Evolutionary conservation across 2,329 filamentous ascomycete species (phyloP), one percentile per base, ranked within the genome.

Genomic region (Metarhizium sp.): DNA sequence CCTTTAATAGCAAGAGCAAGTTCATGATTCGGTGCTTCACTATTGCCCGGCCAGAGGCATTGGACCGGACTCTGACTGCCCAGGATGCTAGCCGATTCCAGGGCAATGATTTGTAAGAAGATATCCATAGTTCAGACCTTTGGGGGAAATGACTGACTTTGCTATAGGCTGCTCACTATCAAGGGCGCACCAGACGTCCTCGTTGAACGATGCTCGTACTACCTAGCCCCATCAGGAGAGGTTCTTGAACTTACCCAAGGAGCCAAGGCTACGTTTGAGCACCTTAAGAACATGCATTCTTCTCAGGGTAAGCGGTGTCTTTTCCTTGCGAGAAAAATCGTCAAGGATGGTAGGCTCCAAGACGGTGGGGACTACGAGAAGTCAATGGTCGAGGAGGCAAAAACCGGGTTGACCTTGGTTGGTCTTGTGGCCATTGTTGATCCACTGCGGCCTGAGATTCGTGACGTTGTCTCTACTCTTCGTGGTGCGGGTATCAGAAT

Each of bases 1-100:
- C 85, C 0, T 92, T 92, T 68, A 91, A 91, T 72, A 89, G 85
- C 71, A 89, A 89, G 74, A 91, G 90, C 71, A 92, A 92, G 69
- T 91, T 84, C 66, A 91, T 90, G 82, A 80, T 91, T 54, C 78
- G 82, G 38, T 78, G 84, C 0, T 79, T 86, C 51, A 74, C 74
- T 2, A 60, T 78, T 43, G 69, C 68, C 2, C 65, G 71, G 34
- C 65, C 67, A n/a, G 65, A 66, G 53, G 61, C 58, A 2, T 49
- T 67, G 8, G 40, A 51, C 1, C 67, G 71, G n/a, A 75, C 74
- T 1, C 59, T 80, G 4, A 67, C 73, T 1, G 54, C 62, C 3
- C 62, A 60, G 6, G 71, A 72, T 20, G 69, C 67, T 1, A 57
- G 65, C 5, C 55, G 60, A 1, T 76, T 75, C 60, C 59, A 64